Conservation (phyloP, 768 basidiomycete species). For the Suillus ampliporus region DNA sequence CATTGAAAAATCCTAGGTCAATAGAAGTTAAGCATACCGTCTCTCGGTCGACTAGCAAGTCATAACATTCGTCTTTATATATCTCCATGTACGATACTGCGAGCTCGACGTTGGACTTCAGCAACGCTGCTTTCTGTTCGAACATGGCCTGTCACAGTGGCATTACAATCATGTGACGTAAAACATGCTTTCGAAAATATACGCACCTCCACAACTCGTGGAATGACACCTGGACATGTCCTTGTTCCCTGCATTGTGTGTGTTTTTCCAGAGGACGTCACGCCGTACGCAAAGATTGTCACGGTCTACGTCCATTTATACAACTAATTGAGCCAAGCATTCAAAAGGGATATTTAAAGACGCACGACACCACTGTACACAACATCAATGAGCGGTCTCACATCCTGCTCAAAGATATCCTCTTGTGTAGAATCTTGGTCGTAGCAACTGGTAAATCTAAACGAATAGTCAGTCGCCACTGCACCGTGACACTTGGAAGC, state of each 20-base stretch:
- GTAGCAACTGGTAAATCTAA: conserved; percentile 78
- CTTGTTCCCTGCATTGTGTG: conserved; percentile 90
- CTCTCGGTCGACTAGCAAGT: conserved; percentile 77
- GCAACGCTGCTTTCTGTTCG: conserved; percentile 47
- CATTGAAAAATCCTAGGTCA: background rate
- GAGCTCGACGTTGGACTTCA: conserved; percentile 51
- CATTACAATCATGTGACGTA: conserved; percentile 3
- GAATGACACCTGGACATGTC: conserved; percentile 82
- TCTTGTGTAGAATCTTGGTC: conserved; percentile 72
- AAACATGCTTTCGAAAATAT: background rate
- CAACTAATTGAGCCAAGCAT: background rate
- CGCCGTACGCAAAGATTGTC: conserved; percentile 90
- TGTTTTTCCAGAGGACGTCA: conserved; percentile 91
- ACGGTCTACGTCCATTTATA: conserved; percentile 57
- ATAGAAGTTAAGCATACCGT: conserved; percentile 48
- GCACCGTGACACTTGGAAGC: background rate
- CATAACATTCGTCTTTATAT: conserved; percentile 91
- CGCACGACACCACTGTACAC: conserved; percentile 79
- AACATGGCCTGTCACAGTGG: conserved; percentile 56
- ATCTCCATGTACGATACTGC: conserved; percentile 86
- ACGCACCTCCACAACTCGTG: conserved; percentile 74
- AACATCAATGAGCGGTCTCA: conserved; percentile 77
- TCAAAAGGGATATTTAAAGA: conserved; percentile 10
- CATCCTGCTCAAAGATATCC: conserved; percentile 78
- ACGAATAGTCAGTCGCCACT: conserved; percentile 12